Conservation (phyloP, 2,329 filamentous ascomycete genomes). For the Ophiostoma tasmaniense region DNA sequence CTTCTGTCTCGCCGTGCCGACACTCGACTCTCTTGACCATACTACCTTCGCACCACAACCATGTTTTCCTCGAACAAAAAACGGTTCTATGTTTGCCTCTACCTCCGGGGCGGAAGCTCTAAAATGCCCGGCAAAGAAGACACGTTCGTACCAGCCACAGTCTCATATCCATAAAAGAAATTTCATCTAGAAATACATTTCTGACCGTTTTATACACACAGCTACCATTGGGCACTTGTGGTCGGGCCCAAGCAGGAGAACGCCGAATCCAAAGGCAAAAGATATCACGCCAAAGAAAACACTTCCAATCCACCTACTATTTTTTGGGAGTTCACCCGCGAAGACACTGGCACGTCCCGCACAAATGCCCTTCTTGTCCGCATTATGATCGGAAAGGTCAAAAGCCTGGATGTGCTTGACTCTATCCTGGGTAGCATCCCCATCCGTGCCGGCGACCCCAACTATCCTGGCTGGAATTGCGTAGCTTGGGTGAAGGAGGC, state of each 20-base stretch:
- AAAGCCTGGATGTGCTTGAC: background rate
- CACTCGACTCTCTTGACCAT: too few species aligned
- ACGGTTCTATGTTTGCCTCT: background rate
- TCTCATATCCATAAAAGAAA: background rate
- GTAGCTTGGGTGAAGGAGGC: background rate
- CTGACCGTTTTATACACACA: background rate
- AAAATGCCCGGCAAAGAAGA: constrained; percentile 2
- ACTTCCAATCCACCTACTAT: background rate
- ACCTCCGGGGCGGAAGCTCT: background rate
- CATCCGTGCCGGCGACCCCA: background rate
- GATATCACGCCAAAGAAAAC: background rate
- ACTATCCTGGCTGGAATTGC: background rate
- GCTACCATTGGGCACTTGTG: background rate
- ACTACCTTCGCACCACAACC: background rate
- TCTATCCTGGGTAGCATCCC: background rate
- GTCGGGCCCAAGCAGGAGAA: background rate
- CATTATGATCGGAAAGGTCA: background rate
- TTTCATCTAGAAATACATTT: background rate
- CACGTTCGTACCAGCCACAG: background rate
- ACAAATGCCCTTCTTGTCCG: background rate
- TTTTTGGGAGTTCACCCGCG: background rate
- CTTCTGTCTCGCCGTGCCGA: too few species aligned
- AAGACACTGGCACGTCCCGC: background rate
- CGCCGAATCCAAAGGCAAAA: background rate
- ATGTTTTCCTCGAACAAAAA: background rate